These are phyloP conservation scores for Prunus salicina DNA, from an alignment of 306 rosid species.

Conservation along the genomic window DNA sequence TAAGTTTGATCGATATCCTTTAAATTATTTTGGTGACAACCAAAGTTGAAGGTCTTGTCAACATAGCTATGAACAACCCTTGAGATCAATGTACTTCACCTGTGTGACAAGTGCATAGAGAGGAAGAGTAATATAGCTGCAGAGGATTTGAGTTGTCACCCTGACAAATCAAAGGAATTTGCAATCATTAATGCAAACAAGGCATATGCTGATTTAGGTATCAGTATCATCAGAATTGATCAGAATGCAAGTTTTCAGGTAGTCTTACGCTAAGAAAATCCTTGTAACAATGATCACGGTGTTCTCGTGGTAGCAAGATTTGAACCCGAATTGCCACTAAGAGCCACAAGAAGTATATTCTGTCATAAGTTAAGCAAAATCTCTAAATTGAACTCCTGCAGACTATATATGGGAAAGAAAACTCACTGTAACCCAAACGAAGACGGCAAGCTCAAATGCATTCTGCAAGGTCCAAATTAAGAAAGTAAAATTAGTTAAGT, in stretches of 20 bases:
- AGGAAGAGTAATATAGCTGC: slow-evolving; percentile 45
- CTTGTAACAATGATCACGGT: background rate
- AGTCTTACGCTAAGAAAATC: slow-evolving; percentile 29
- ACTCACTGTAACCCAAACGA: slow-evolving; percentile 38
- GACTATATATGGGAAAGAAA: background rate
- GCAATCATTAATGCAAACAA: background rate
- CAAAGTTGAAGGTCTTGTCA: background rate
- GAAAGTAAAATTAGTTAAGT: background rate
- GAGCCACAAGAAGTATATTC: background rate
- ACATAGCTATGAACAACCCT: background rate
- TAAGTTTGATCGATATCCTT: background rate
- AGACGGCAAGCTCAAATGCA: slow-evolving; percentile 38
- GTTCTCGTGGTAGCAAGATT: slow-evolving; percentile 36
- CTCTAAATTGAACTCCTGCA: background rate
- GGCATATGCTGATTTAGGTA: background rate
- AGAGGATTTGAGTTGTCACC: slow-evolving; percentile 31
- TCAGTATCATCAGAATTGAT: background rate
- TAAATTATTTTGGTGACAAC: background rate
- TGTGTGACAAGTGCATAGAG: slow-evolving; percentile 45
- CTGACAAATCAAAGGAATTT: slow-evolving; percentile 13
- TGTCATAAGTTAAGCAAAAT: background rate
- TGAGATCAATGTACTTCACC: slow-evolving; percentile 20
- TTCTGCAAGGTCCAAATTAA: slow-evolving; percentile 21
- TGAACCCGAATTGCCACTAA: slow-evolving; percentile 25
- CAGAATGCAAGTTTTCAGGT: background rate